Evolutionary conservation across 1,284 basidiomycete species (phyloP), one percentile per base, ranked within the genome.

Genomic region (Apiotrichum sp.): DNA sequence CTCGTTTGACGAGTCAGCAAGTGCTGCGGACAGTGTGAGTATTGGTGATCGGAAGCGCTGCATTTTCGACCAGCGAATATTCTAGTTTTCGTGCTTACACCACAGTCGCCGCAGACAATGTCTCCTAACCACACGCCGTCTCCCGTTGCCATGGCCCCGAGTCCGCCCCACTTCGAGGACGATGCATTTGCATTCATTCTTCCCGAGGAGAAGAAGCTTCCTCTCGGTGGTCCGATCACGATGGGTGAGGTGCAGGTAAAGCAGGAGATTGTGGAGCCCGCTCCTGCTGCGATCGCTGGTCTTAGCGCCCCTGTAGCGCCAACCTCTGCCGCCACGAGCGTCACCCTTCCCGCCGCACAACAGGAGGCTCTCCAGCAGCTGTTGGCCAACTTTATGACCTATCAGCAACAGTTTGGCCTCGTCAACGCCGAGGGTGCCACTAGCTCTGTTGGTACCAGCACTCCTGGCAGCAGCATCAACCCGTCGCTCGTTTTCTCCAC

Each of bases 101-200:
- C 11, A 6, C 68, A 73, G 53, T 73, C 71, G 10, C 69, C 70
- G 7, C 61, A 58, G 6, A 73, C 72, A 34, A 66, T 67, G 31
- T 72, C 72, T 2, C 66, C 67, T 38, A 72, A 73, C 52, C 63
- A 66, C 55, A 74, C 72, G 2, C 72, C 72, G 6, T 73, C 71
- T 4, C 71, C 72, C 13, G 55, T 58, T n/a, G 43, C 56, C 29
- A 53, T 55, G 14, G 52, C 39, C 4, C 66, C 49, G 41, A 63
- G 50, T 35, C 64, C 50, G 46, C 58, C 43, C n/a, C 57, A 38
- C 13, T 68, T 59, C 58, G 58, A 67, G 47, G 57, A 59, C 47
- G 44, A 57, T 48, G 64, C 65, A n/a, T 67, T 68, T 50, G 56
- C 60, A 1, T 63, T 65, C 43, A 62, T 66, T 44, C 67, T 67